These are phyloP conservation scores for Beauveria caledonica DNA, from an alignment of 2,329 filamentous ascomycete species.

Conservation along the genomic window DNA sequence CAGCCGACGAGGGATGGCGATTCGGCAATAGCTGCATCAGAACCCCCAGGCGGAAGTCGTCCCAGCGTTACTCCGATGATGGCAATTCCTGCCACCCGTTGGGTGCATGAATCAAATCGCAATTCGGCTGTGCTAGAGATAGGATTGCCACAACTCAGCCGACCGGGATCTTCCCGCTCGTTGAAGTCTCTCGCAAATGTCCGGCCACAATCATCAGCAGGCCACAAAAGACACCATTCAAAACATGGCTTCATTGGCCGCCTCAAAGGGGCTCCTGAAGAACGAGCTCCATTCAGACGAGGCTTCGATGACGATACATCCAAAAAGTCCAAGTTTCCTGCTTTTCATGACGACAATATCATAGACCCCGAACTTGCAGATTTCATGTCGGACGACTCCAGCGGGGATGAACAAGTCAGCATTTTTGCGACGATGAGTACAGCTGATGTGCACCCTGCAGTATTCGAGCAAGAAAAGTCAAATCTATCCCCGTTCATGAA, in stretches of 20 bases:
- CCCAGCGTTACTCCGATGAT: slow-evolving; percentile 61
- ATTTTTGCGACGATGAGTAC: slow-evolving; percentile 71
- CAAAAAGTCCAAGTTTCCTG: slow-evolving; percentile 62
- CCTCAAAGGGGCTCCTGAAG: slow-evolving; percentile 63
- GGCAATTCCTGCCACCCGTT: slow-evolving; percentile 58
- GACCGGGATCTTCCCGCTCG: slow-evolving; percentile 91
- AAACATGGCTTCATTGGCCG: slow-evolving; percentile 76
- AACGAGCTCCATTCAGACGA: slow-evolving; percentile 81
- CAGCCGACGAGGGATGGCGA: slow-evolving; percentile 29
- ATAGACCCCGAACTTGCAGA: slow-evolving; percentile 93
- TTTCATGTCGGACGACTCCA: slow-evolving; percentile 94
- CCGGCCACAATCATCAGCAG: slow-evolving; percentile 63
- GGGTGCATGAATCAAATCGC: slow-evolving; percentile 70
- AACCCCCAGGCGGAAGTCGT: slow-evolving; percentile 39
- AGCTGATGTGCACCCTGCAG: slow-evolving; percentile 54
- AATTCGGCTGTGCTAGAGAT: slow-evolving; percentile 86
- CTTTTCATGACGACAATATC: slow-evolving; percentile 98
- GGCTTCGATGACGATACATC: slow-evolving; percentile 56
- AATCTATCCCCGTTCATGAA: slow-evolving; percentile 66
- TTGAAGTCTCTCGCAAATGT: slow-evolving; percentile 63
- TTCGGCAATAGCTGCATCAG: slow-evolving; percentile 24
- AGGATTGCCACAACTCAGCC: slow-evolving; percentile 69
- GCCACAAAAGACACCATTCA: slow-evolving; percentile 80
- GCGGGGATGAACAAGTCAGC: slow-evolving; percentile 83
- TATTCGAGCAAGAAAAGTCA: slow-evolving; percentile 65